phyloP scores from a whole-genome alignment of 2,329 filamentous ascomycete species.

The Colletotrichum sp. region DNA sequence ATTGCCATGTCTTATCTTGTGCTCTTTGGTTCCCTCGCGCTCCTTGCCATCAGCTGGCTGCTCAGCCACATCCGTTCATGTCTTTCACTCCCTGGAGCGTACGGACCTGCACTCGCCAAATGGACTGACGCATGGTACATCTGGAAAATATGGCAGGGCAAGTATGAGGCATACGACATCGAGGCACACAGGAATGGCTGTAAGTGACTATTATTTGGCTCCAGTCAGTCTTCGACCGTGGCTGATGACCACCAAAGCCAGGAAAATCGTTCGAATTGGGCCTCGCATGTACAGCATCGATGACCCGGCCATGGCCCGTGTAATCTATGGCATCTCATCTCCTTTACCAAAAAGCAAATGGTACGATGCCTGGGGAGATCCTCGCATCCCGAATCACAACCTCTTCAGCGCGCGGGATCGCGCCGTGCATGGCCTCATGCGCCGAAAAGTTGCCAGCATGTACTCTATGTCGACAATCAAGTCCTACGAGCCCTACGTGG shows the following conservation, averaged over 20 bases:
- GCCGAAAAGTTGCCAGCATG: not conserved
- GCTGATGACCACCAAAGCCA: not conserved
- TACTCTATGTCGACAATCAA: not conserved
- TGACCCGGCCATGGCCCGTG: not conserved
- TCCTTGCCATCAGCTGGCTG: not conserved
- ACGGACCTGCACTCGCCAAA: not conserved
- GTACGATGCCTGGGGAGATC: not conserved
- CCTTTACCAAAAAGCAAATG: not conserved
- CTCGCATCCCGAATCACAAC: not conserved
- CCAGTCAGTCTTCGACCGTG: rapidly evolving
- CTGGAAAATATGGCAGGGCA: not conserved
- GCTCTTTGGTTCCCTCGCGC: not conserved
- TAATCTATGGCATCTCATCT: not conserved
- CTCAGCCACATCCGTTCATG: not conserved
- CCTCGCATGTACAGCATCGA: not conserved
- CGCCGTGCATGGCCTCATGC: not conserved
- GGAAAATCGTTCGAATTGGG: not conserved
- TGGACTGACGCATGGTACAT: not conserved
- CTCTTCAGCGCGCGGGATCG: not conserved
- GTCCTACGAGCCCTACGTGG: not conserved
- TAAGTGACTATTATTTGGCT: not conserved
- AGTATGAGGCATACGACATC: not conserved
- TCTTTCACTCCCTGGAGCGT: not conserved
- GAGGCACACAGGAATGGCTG: not conserved
- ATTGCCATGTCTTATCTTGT: too few species aligned